Percentiles rank a stretch among this genome's conserved stretches.
These are phyloP conservation scores for Ganoderma resinaceum DNA, from an alignment of 1,284 basidiomycete genomes.

Conservation along the genomic window DNA sequence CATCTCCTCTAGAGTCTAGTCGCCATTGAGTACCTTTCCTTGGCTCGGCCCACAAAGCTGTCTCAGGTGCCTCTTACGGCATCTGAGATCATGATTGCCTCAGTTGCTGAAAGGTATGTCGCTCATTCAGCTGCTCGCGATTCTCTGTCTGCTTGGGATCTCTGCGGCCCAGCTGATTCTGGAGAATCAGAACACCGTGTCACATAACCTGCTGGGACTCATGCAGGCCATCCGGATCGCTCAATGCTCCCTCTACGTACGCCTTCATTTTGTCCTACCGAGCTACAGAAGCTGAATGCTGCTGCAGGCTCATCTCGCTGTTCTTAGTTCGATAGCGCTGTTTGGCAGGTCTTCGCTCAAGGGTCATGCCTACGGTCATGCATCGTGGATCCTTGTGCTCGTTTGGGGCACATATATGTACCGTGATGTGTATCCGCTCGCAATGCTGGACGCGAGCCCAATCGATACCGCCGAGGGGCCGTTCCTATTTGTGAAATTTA, in stretches of 20 bases:
- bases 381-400: slow-evolving; percentile 19
- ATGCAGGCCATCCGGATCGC: neutral
- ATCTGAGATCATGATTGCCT: slow-evolving; percentile 7
- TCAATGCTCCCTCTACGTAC: slow-evolving; percentile 18
- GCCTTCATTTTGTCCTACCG: neutral
- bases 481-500: slow-evolving; percentile 43
- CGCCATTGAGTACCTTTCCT: slow-evolving; percentile 5
- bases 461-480: slow-evolving; percentile 45
- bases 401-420: slow-evolving; percentile 52
- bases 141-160: slow-evolving; percentile 15
- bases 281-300: neutral
- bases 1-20: neutral
- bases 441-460: slow-evolving; percentile 48
- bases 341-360: slow-evolving; percentile 1
- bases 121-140: slow-evolving; percentile 30
- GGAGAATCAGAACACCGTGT: neutral
- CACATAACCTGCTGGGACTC: neutral
- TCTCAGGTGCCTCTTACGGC: slow-evolving; percentile 14
- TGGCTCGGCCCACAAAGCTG: slow-evolving; percentile 13
- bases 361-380: slow-evolving; percentile 18
- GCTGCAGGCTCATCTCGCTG: slow-evolving; percentile 18
- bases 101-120: slow-evolving; percentile 15
- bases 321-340: slow-evolving; percentile 5
- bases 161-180: slow-evolving; percentile 9
- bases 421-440: slow-evolving; percentile 57